phyloP scores from a whole-genome alignment of 2,329 filamentous ascomycete species.

The Fusarium marasasianum region DNA sequence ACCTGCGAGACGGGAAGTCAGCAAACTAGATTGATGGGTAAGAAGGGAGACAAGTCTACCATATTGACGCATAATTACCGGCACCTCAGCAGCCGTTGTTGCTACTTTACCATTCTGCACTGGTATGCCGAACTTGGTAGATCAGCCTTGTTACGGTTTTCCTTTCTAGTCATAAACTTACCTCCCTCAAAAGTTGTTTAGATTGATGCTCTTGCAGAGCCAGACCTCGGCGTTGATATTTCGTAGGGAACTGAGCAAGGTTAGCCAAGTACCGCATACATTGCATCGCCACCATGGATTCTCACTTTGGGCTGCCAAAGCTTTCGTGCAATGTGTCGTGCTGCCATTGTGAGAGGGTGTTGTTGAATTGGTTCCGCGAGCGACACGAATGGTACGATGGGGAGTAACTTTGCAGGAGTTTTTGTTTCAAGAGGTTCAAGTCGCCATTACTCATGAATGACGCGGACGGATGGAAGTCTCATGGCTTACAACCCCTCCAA shows the following conservation, averaged over 20 bases:
- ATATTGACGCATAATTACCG: neutral
- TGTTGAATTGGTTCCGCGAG: neutral
- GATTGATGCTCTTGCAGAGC: neutral
- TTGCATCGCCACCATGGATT: rapidly evolving
- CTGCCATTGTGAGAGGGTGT: neutral
- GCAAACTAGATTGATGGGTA: rapidly evolving
- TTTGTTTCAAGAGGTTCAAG: neutral
- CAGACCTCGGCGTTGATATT: neutral
- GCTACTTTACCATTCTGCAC: neutral
- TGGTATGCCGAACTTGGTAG: neutral
- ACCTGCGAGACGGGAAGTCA: neutral
- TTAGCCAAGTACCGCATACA: neutral
- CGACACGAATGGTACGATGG: neutral
- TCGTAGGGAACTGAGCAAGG: neutral
- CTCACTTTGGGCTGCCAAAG: neutral
- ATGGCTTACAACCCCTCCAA: neutral
- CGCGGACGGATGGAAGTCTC: neutral
- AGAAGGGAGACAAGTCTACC: neutral
- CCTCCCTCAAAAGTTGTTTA: neutral
- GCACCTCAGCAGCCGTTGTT: neutral
- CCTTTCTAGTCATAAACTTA: neutral
- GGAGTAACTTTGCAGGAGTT: rapidly evolving
- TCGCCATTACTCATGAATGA: neutral
- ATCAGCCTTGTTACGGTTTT: rapidly evolving
- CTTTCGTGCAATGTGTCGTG: neutral